Base-by-base conservation (phyloP, 2,329 filamentous ascomycete species). In the Alternaria novae-zelandiae region DNA sequence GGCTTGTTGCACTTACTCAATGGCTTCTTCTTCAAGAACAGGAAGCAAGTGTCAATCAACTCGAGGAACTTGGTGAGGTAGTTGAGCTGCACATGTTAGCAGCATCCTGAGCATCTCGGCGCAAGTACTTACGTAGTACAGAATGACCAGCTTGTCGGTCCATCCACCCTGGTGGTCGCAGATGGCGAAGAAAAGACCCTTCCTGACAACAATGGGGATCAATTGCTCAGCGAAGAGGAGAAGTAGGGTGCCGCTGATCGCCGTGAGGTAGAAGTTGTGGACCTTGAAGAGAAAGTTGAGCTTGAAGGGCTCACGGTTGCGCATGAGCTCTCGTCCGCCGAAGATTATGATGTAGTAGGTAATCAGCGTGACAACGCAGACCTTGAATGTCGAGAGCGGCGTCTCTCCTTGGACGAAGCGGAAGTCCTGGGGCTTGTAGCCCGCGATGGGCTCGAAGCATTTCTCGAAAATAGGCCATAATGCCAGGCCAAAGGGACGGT, bases 21-120 rank as follows among this genome's bases (percentile, higher is more conserved):
- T 58, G 95, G 95, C 91, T 98, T 98, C 91, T 98, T 98, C 91
- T 98, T 98, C 81, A 98, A 89, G 85, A 97, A 96, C 60, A 98
- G 86, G 87, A 98, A 98, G 80, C 95, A 90, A 64, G 95, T 98
- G 83, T 98, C 95, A 74, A 98, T 85, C 70, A 98, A 87, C 83
- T 98, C 95, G 71, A 97, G 88, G 83, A 97, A 98, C 84, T 98
- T 98, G 84, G 94, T 98, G 59, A 97, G 88, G 86, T 98, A 98
- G 86, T 96, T 98, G 79, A 98, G 87, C 94, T 97, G 78, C 17
- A 45, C 36, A 20, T 36, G 54, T 86, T 74, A 87, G 84, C 74
- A 21, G 15, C 23, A 23, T 41, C 10, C 30, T 15, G 21, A 51
- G 23, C 15, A 6, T 23, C 46, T 43, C 44, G 53, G 15, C 10